phyloP scores from a whole-genome alignment of 2,329 filamentous ascomycete genomes.

The Aspergillus pseudonomiae region DNA sequence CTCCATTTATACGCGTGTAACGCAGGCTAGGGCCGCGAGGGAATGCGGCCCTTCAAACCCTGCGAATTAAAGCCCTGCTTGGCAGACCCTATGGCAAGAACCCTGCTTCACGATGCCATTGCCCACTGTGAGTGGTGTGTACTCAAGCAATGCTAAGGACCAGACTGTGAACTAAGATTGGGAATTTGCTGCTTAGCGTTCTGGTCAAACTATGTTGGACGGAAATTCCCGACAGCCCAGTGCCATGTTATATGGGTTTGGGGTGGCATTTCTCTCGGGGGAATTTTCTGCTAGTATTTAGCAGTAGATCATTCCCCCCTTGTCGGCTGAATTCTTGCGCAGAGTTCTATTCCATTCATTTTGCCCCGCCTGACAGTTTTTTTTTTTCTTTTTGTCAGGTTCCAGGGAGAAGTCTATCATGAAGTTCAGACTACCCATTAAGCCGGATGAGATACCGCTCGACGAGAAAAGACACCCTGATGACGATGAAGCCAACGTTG shows the following conservation, averaged over 20 bases:
- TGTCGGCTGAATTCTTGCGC: neutral
- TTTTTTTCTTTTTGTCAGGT: neutral
- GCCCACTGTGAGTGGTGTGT: neutral
- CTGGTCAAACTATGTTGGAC: neutral
- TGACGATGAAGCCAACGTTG: constrained; percentile 2
- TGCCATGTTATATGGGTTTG: neutral
- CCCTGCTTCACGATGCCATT: neutral
- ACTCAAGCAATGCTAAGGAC: neutral
- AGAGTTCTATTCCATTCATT: neutral
- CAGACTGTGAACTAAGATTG: neutral
- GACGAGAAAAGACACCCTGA: constrained; percentile 1
- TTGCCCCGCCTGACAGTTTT: neutral
- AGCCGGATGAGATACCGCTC: constrained; percentile 9
- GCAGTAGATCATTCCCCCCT: neutral
- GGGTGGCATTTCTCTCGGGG: neutral
- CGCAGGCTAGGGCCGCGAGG: neutral
- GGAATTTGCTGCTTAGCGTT: neutral
- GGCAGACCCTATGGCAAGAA: neutral
- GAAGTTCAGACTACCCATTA: constrained; percentile 5
- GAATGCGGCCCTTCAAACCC: neutral
- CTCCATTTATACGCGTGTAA: neutral
- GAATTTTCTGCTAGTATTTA: neutral
- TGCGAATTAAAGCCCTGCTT: neutral
- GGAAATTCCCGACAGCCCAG: neutral
- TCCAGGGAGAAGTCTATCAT: neutral